Evolutionary conservation across 176 grass and related monocot species (phyloP).

Genomic region (Calamus simplicifolius): DNA sequence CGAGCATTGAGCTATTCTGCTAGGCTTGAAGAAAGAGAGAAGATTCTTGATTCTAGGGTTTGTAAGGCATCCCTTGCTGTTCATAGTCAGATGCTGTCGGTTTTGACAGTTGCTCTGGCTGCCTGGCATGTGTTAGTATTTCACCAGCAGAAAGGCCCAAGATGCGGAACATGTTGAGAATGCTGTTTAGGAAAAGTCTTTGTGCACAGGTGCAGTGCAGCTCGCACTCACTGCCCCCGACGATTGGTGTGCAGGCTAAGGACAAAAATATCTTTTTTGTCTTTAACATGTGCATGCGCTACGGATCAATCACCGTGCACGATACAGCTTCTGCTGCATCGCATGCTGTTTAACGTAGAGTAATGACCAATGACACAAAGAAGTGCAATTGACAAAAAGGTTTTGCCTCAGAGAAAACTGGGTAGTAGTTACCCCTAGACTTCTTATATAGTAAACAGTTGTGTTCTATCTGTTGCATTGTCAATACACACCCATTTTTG

Average conservation of each 20-base stretch:
- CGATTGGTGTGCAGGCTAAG: too few relatives aligned
- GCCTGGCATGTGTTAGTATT: constrained; percentile 41
- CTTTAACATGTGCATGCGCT: too few relatives aligned
- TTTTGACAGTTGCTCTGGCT: constrained; percentile 77
- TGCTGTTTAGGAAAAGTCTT: too few relatives aligned
- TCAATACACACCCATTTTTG: too few relatives aligned
- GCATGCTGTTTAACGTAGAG: constrained; percentile 55
- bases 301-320: too few relatives aligned
- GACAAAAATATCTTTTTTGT: too few relatives aligned
- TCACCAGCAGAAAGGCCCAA: constrained; percentile 62
- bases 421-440: neutral
- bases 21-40: constrained; percentile 45
- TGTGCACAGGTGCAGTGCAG: too few relatives aligned
- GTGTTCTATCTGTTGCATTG: too few relatives aligned
- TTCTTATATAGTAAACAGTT: too few relatives aligned
- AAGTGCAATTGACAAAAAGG: neutral
- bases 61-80: constrained; percentile 39
- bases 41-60: constrained; percentile 65
- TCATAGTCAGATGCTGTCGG: constrained; percentile 62
- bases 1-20: constrained; percentile 55
- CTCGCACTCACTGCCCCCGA: too few relatives aligned
- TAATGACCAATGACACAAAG: constrained; percentile 9
- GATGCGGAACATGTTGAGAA: constrained; percentile 59
- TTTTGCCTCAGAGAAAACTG: neutral
- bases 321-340: too few relatives aligned